Percentiles rank a stretch among this genome's conserved stretches.
These are phyloP conservation scores for Lagerstroemia speciosa DNA, from an alignment of 345 rosid species.

Conservation along the genomic window DNA sequence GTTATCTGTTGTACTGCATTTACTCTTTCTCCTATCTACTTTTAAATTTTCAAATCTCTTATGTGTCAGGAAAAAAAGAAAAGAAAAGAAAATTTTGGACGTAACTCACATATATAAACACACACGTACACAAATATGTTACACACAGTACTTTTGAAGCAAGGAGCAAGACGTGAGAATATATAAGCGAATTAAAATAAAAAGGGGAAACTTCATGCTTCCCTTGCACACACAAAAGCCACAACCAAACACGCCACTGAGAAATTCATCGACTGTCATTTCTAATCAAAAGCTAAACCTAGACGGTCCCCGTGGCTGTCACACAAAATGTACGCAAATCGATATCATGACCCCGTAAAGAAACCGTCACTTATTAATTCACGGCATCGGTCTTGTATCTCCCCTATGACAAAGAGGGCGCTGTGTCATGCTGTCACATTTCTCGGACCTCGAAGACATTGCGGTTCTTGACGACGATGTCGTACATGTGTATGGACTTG, in stretches of 20 bases:
- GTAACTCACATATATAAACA: too few species aligned
- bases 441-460: slow-evolving; percentile 62
- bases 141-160: too few species aligned
- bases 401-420: not conserved
- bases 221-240: not conserved
- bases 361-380: not conserved
- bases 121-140: too few species aligned
- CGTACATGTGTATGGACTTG: slow-evolving; percentile 73
- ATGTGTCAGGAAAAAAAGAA: too few species aligned
- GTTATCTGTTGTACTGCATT: too few species aligned
- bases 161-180: too few species aligned
- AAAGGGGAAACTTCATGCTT: too few species aligned
- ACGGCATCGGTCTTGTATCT: not conserved
- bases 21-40: too few species aligned
- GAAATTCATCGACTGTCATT: not conserved
- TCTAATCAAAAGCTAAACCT: not conserved
- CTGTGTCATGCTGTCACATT: slow-evolving; percentile 5
- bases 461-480: slow-evolving; percentile 73
- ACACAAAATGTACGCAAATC: not conserved
- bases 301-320: not conserved
- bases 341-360: not conserved
- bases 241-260: not conserved
- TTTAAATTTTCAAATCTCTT: too few species aligned
- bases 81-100: too few species aligned
- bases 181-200: too few species aligned